Conservation (phyloP, 139 green algal species). For the Closterium sp. region DNA sequence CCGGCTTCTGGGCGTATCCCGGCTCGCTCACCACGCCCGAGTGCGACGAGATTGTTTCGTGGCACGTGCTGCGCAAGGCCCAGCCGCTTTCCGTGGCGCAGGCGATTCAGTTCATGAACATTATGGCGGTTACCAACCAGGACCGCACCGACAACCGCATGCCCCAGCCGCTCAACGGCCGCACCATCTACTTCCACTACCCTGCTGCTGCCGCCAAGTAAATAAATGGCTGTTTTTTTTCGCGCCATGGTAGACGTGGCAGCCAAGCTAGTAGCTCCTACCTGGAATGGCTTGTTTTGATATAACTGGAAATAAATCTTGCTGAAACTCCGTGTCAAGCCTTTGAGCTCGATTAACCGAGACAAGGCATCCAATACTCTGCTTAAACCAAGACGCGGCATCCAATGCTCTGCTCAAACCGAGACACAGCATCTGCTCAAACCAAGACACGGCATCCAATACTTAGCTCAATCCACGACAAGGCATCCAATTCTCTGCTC, state of each 20-base stretch:
- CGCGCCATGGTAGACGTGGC: neutral
- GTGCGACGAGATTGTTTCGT: constrained; percentile 7
- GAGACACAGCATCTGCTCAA: too few relatives aligned
- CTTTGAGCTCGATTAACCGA: too few relatives aligned
- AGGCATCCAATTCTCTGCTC: too few relatives aligned
- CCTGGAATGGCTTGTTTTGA: neutral
- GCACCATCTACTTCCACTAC: constrained; percentile 1
- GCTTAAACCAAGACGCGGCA: too few relatives aligned
- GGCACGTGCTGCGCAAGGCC: neutral
- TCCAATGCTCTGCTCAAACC: too few relatives aligned
- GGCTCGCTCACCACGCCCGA: constrained; percentile 11
- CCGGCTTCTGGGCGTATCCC: neutral
- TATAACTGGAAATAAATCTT: too few relatives aligned
- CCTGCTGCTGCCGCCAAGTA: neutral
- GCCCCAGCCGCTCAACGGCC: constrained; percentile 7
- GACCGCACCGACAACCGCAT: constrained; percentile 12
- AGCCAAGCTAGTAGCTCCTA: neutral
- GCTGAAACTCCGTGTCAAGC: too few relatives aligned
- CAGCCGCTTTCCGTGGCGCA: constrained; percentile 9
- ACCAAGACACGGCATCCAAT: too few relatives aligned
- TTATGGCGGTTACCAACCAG: constrained; percentile 5
- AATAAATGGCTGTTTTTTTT: neutral
- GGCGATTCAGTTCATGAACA: constrained; percentile 4
- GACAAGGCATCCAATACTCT: too few relatives aligned
- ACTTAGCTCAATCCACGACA: too few relatives aligned